Conservation (phyloP, 345 rosid genomes). For the Eucalyptus cloeziana region DNA sequence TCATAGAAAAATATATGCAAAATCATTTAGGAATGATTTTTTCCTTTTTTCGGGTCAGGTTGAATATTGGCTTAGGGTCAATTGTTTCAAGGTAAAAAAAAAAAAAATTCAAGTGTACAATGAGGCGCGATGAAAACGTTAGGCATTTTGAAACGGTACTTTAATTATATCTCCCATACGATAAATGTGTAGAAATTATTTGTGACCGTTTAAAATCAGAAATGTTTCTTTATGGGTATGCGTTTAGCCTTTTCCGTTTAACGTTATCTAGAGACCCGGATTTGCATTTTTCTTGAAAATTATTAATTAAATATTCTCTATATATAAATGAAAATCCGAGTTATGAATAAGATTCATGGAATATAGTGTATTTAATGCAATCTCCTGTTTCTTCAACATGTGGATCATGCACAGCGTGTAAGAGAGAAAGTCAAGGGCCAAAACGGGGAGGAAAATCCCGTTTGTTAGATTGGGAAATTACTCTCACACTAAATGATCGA, state of each 20-base stretch:
- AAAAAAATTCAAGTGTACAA: background rate
- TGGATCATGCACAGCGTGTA: background rate
- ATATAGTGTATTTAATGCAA: background rate
- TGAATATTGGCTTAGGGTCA: too few species aligned
- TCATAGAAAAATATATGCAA: too few species aligned
- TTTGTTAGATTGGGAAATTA: too few species aligned
- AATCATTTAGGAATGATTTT: too few species aligned
- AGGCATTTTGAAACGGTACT: accelerated
- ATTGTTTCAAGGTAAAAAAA: background rate
- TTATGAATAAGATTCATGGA: background rate
- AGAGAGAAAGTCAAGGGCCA: too few species aligned
- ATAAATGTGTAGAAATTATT: background rate
- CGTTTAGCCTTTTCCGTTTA: background rate
- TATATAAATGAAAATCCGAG: background rate
- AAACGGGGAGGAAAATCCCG: too few species aligned
- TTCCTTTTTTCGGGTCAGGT: too few species aligned
- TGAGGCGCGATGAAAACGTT: accelerated
- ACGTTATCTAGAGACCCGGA: background rate
- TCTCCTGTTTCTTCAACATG: background rate
- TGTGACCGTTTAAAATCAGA: accelerated
- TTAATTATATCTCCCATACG: background rate
- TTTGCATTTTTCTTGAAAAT: background rate
- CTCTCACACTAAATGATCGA: too few species aligned
- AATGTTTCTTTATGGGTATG: background rate
- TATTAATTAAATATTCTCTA: too few species aligned